phyloP scores from a whole-genome alignment of 202 grass and related monocot species.

The Dendrocalamus latiflorus region DNA sequence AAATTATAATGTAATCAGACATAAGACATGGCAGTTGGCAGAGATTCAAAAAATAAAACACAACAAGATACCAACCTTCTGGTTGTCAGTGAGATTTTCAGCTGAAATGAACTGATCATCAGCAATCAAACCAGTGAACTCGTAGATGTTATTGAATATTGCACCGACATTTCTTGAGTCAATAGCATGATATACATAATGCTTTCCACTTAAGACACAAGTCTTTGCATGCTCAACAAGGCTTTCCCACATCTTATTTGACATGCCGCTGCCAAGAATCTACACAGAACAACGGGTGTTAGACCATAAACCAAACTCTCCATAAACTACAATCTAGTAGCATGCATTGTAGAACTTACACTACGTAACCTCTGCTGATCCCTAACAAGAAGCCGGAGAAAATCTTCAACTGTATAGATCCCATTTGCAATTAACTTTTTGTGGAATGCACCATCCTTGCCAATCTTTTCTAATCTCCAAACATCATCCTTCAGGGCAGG shows the following conservation, averaged over 20 bases:
- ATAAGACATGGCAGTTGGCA: conserved; percentile 1
- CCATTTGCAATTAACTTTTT: conserved; percentile 67
- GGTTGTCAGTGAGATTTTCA: conserved; percentile 71
- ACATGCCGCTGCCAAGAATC: conserved; percentile 82
- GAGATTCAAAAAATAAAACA: neutral
- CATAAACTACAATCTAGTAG: conserved; percentile 24
- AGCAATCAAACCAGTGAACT: conserved; percentile 78
- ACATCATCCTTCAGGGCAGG: conserved; percentile 89
- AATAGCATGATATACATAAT: conserved; percentile 69
- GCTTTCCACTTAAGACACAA: conserved; percentile 77
- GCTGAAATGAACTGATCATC: conserved; percentile 76
- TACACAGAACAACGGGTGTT: conserved; percentile 33
- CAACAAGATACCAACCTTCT: conserved; percentile 53
- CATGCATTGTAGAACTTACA: conserved; percentile 51
- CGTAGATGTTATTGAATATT: conserved; percentile 91
- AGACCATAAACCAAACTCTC: conserved; percentile 3
- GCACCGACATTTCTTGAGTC: conserved; percentile 64
- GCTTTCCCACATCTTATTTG: conserved; percentile 93
- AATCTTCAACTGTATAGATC: conserved; percentile 87
- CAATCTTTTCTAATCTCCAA: conserved; percentile 98
- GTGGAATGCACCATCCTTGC: conserved; percentile 95
- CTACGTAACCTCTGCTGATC: conserved; percentile 73
- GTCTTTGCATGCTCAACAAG: conserved; percentile 93
- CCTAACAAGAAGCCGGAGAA: conserved; percentile 76
- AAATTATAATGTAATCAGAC: neutral